phyloP scores from a whole-genome alignment of 306 rosid species.

The Dryas octopetala region DNA sequence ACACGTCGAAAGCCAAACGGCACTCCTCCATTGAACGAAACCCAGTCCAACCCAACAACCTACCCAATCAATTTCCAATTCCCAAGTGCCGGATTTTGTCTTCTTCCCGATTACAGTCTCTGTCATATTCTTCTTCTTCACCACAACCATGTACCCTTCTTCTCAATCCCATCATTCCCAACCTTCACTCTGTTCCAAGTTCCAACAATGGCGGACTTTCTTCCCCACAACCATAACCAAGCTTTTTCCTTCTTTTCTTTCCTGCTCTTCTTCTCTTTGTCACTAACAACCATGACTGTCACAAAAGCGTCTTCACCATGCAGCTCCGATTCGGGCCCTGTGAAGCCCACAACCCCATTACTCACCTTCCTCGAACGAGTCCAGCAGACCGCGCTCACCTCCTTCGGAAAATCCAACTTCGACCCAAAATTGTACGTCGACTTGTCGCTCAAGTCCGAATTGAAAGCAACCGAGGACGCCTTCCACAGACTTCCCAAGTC shows the following conservation, averaged over 20 bases:
- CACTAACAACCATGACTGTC: constrained; percentile 5
- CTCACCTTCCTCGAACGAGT: constrained; percentile 58
- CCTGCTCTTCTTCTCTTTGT: background rate
- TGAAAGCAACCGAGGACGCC: constrained; percentile 42
- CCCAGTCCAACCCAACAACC: background rate
- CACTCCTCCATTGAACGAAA: background rate
- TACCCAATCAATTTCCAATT: background rate
- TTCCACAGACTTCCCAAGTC: constrained; percentile 43
- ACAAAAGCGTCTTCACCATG: constrained; percentile 16
- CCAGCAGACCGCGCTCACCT: constrained; percentile 49
- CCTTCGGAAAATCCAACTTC: constrained; percentile 42
- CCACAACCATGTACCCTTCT: background rate
- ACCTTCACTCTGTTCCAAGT: background rate
- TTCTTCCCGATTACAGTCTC: background rate
- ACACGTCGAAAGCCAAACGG: background rate
- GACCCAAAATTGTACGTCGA: constrained; percentile 82
- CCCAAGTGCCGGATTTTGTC: constrained; percentile 15
- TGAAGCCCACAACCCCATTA: constrained; percentile 49
- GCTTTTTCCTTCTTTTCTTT: background rate
- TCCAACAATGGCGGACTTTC: background rate
- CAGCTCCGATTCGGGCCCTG: constrained; percentile 22
- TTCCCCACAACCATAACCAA: background rate
- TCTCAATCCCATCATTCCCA: background rate
- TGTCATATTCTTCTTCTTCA: background rate
- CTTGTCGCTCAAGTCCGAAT: constrained; percentile 50